Evolutionary conservation across 495 filamentous ascomycete species (phyloP).

Genomic region (Penicillium herquei): DNA sequence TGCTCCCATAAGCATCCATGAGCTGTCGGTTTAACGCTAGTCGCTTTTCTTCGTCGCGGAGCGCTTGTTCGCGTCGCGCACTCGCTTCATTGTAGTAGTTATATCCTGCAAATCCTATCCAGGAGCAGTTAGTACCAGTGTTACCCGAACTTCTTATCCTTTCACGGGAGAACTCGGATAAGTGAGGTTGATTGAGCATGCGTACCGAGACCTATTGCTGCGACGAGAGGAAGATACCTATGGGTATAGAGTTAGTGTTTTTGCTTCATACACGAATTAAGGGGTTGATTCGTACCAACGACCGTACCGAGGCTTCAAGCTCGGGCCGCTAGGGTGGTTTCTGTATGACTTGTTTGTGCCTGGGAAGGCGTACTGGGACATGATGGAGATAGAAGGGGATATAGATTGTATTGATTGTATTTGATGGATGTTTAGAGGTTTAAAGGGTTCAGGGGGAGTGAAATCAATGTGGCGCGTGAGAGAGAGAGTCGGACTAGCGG

Average conservation of each 20-base stretch:
- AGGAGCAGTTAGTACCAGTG: not conserved
- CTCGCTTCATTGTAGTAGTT: conserved; percentile 26
- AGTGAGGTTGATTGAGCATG: not conserved
- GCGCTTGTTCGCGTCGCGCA: conserved; percentile 11
- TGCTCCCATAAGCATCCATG: conserved; percentile 60
- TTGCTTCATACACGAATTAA: not conserved
- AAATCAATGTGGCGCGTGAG: conserved; percentile 14
- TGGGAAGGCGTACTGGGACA: conserved; percentile 26
- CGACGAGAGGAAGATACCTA: conserved; percentile 37
- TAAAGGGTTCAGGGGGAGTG: not conserved
- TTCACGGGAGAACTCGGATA: too few relatives aligned
- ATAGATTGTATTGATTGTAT: not conserved
- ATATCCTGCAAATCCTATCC: conserved; percentile 31
- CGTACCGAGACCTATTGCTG: conserved; percentile 32
- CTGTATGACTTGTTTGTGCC: conserved; percentile 19
- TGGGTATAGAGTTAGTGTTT: not conserved
- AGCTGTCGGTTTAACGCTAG: conserved; percentile 34
- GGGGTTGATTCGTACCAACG: conserved; percentile 17
- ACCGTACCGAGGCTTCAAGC: conserved; percentile 17
- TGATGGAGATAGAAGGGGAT: conserved; percentile 4
- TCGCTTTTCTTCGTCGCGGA: conserved; percentile 32
- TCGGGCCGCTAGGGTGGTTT: conserved; percentile 11
- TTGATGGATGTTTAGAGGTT: not conserved
- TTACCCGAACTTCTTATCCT: too few relatives aligned
- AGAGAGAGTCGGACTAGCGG: conserved; percentile 10